phyloP scores from a whole-genome alignment of 179 eudicot species.

The Silene noctiflora region DNA sequence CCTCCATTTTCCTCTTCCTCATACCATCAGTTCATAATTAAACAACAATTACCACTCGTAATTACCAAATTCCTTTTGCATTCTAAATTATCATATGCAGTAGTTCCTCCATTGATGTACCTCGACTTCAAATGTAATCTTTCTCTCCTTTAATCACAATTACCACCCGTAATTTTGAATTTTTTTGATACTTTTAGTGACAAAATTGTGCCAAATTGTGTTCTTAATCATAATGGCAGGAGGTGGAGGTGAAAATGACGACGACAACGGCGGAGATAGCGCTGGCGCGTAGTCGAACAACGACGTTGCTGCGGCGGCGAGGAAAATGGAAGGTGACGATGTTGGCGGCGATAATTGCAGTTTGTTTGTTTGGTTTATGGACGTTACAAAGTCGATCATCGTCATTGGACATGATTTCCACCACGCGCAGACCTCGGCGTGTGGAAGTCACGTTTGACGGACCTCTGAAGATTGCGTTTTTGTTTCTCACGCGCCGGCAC shows the following conservation, averaged over 20 bases:
- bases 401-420: slow-evolving; percentile 19
- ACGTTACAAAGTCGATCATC: slow-evolving; percentile 29
- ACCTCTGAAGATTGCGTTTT: slow-evolving; percentile 60
- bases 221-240: slow-evolving; percentile 23
- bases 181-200: neutral
- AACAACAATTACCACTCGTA: too few species aligned
- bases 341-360: neutral
- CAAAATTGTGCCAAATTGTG: neutral
- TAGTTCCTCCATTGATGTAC: slow-evolving; percentile 21
- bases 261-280: neutral
- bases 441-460: slow-evolving; percentile 34
- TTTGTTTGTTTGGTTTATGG: slow-evolving; percentile 34
- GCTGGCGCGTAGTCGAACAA: slow-evolving; percentile 5
- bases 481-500: slow-evolving; percentile 62
- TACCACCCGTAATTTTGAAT: neutral
- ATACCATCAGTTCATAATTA: too few species aligned
- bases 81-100: too few species aligned
- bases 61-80: too few species aligned
- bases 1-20: too few species aligned
- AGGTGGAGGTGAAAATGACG: slow-evolving; percentile 23
- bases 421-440: slow-evolving; percentile 38
- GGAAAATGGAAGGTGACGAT: slow-evolving; percentile 12
- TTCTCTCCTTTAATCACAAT: neutral
- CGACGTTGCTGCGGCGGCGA: slow-evolving; percentile 20
- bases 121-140: slow-evolving; percentile 28